Percentiles rank a stretch among this genome's conserved stretches.
Conservation (phyloP, 2,329 filamentous ascomycete species). For the Pseudocercospora cruenta region DNA sequence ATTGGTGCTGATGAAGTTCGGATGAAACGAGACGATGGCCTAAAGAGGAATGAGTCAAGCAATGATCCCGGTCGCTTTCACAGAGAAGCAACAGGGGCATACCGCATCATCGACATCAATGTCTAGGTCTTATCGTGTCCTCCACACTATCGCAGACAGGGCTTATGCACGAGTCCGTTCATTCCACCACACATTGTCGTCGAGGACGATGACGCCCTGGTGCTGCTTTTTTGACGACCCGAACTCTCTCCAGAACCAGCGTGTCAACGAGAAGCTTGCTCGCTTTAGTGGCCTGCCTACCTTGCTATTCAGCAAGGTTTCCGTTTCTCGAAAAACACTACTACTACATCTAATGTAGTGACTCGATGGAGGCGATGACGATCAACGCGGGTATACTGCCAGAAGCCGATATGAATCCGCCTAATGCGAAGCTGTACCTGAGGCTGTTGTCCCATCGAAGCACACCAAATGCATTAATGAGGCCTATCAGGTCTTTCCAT, state of each 20-base stretch:
- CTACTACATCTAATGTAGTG: background rate
- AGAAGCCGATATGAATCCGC: slow-evolving; percentile 13
- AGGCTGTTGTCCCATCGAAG: slow-evolving; percentile 14
- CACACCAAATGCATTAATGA: background rate
- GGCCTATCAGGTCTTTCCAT: slow-evolving; percentile 12
- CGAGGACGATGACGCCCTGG: background rate
- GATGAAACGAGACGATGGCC: slow-evolving; percentile 2
- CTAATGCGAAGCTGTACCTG: slow-evolving; percentile 17
- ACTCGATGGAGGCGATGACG: slow-evolving; percentile 5
- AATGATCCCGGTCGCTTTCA: background rate
- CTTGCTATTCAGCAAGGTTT: background rate
- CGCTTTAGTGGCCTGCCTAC: background rate
- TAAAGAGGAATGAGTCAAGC: background rate
- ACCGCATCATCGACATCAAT: background rate
- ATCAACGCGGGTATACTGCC: background rate
- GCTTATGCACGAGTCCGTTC: background rate
- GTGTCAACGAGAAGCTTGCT: background rate
- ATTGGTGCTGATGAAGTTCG: slow-evolving; percentile 7
- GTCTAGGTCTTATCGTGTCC: background rate
- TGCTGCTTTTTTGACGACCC: background rate
- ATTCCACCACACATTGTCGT: background rate
- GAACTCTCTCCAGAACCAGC: background rate
- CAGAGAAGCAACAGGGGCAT: background rate
- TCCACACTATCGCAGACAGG: background rate
- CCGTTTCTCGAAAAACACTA: background rate